These are phyloP conservation scores for Chloromonas sp. DNA, from an alignment of 163 green algal species.

Conservation along the genomic window DNA sequence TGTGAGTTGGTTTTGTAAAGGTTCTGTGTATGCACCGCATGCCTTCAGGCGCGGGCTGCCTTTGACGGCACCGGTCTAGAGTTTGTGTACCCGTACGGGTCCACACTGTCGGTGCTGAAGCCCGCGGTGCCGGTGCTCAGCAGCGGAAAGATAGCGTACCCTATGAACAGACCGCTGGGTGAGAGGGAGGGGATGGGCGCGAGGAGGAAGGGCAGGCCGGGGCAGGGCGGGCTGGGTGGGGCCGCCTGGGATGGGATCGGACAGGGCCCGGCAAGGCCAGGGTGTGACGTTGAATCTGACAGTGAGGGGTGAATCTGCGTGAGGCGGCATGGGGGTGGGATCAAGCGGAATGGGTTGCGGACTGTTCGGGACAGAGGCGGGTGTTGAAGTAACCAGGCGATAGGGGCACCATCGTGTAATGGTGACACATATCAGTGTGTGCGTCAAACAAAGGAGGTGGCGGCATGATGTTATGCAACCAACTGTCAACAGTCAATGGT, in stretches of 20 bases:
- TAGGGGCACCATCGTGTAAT: no score
- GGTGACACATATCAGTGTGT: no score
- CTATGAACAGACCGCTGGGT: slow-evolving; percentile 64
- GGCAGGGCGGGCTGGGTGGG: not conserved
- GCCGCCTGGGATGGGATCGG: not conserved
- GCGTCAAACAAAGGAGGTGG: not conserved
- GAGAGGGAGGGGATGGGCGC: not conserved
- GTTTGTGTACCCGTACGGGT: slow-evolving; percentile 73
- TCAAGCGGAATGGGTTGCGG: no score
- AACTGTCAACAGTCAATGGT: no score
- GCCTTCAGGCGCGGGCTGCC: slow-evolving; percentile 4
- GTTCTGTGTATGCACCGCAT: no score
- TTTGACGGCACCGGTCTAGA: slow-evolving; percentile 55
- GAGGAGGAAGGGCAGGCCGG: not conserved
- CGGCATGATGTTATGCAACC: not conserved
- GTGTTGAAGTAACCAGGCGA: no score
- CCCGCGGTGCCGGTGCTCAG: slow-evolving; percentile 71
- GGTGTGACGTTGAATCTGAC: no score
- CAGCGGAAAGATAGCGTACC: slow-evolving; percentile 69
- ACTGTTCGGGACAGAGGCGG: no score
- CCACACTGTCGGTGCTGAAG: slow-evolving; percentile 61
- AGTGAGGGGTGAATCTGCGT: no score
- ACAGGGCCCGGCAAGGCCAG: not conserved
- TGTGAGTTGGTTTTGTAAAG: no score
- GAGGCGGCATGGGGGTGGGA: not conserved